Evolutionary conservation across 2,329 filamentous ascomycete species (phyloP), one percentile per base, ranked within the genome.

Genomic region (Pseudogymnoascus pannorum): DNA sequence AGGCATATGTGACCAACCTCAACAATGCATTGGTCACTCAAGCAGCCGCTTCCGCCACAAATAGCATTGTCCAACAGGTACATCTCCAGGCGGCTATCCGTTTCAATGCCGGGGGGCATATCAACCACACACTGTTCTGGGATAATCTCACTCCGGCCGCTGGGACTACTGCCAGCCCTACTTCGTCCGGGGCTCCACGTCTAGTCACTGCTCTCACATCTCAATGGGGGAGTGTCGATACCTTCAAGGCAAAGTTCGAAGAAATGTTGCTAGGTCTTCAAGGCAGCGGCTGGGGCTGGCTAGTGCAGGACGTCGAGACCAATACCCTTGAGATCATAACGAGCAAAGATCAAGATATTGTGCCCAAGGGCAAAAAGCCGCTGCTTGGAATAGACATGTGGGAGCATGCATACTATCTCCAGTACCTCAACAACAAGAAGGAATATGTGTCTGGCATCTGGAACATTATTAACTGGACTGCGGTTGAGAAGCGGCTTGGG

Each of bases 81-180:
- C 76, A 82, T 16, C 80, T 91, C n/a, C 86, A 88, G 68, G 77
- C 81, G 16, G 83, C 83, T 64, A 86, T 96, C 77, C 89, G 88
- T 70, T 96, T 96, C 82, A 91, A 96, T 73, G 92, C 88, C 57
- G 92, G 92, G 44, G 92, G 92, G 5, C 92, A 96, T 79, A 87
- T 95, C 76, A 97, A 97, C 78, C 92, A 96, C 79, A 87, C 85
- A 0, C 84, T 96, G 35, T 96, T 96, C 81, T 97, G 92, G 92
- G 86, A 89, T 76, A 92, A 91, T 74, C 81, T 95, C 16, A 75
- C 83, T 0, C 88, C 89, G 0, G 75, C 84, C 0, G 78, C 76
- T 16, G 85, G 81, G 2, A 66, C 79, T 0, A 83, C 86, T 6
- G 81, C 88, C 1, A 77, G 83, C 54, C 73, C 81, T 3, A 75